Conservation (phyloP, 805 yeast genomes). For the Saccharomycopsis olivae region DNA sequence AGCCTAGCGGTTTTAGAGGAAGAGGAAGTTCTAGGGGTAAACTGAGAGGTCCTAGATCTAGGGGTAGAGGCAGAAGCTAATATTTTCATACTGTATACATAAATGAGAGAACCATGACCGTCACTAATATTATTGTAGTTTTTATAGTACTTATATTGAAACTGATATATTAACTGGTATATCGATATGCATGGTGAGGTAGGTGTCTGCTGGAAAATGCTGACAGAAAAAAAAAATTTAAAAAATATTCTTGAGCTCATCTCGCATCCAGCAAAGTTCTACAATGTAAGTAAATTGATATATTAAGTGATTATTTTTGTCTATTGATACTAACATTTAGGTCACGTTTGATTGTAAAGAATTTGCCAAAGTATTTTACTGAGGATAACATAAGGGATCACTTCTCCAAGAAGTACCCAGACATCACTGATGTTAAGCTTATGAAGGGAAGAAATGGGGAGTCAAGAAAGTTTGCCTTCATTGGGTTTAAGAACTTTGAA, state of each 20-base stretch:
- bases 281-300: too few relatives aligned
- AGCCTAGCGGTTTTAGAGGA: background rate
- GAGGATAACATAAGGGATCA: constrained; percentile 52
- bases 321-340: too few relatives aligned
- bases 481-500: constrained; percentile 64
- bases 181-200: too few relatives aligned
- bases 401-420: constrained; percentile 29
- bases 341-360: constrained; percentile 70
- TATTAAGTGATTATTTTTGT: too few relatives aligned
- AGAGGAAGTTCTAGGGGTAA: constrained; percentile 6
- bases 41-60: constrained; percentile 3
- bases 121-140: too few relatives aligned
- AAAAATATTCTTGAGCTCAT: background rate
- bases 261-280: too few relatives aligned
- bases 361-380: constrained; percentile 54
- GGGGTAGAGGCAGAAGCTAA: constrained; percentile 4
- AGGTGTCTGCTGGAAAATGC: too few relatives aligned
- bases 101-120: too few relatives aligned
- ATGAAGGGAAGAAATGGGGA: constrained; percentile 75
- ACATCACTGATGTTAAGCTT: constrained; percentile 81
- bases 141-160: background rate
- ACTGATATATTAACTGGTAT: too few relatives aligned
- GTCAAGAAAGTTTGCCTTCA: constrained; percentile 86
- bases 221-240: background rate
- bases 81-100: too few relatives aligned